These are phyloP conservation scores for Musa schizocarpa DNA, from an alignment of 176 grass and related monocot species.

Conservation along the genomic window DNA sequence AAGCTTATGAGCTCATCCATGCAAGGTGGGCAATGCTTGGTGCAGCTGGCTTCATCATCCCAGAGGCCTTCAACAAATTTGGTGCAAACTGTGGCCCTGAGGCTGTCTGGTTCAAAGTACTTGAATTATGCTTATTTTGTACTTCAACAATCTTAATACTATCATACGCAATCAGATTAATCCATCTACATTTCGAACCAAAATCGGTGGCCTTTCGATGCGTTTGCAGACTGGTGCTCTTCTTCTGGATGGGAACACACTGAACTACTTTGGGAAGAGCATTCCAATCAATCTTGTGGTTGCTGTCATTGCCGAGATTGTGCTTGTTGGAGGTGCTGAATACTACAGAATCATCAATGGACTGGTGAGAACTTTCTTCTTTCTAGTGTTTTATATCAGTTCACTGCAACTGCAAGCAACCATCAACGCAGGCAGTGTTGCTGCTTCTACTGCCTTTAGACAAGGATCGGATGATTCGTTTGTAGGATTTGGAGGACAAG, in stretches of 20 bases:
- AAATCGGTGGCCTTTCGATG: too few species aligned
- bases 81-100: constrained; percentile 86
- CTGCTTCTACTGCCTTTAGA: too few species aligned
- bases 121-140: too few species aligned
- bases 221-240: constrained; percentile 72
- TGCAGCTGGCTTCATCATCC: constrained; percentile 79
- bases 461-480: too few species aligned
- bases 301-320: constrained; percentile 63
- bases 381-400: too few species aligned
- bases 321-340: constrained; percentile 89
- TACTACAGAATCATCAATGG: constrained; percentile 98
- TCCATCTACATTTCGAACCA: too few species aligned
- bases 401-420: too few species aligned
- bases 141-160: too few species aligned
- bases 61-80: constrained; percentile 88
- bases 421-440: too few species aligned
- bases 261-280: constrained; percentile 95
- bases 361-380: constrained; percentile 31
- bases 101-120: constrained; percentile 96
- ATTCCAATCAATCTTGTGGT: constrained; percentile 91
- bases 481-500: constrained; percentile 77
- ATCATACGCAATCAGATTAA: too few species aligned
- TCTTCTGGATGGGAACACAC: constrained; percentile 94
- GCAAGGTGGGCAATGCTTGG: constrained; percentile 96
- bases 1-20: constrained; percentile 86